Base-by-base conservation (phyloP, 2,329 filamentous ascomycete species). In the Pseudocercospora eumusae region DNA sequence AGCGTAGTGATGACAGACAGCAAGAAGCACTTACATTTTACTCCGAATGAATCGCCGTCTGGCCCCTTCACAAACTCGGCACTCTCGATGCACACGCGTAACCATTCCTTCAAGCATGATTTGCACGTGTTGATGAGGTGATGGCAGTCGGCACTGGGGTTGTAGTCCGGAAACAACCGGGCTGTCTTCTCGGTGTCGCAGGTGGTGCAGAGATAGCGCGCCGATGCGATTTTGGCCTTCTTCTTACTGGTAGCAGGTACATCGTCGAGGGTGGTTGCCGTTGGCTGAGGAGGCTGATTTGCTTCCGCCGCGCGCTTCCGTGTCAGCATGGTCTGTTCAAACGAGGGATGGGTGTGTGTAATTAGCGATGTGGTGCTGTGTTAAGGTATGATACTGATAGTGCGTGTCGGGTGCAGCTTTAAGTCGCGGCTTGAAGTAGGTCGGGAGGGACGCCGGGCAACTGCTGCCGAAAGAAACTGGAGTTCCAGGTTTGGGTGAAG, bases 1-100 rank as follows among this genome's bases (percentile, higher is more conserved):
- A 33, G 11, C 11, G 31, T 33, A 33, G 11, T 33, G 31, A 13
- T 15, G 27, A 1, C 27, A 28, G 27, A 28, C 8, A 28, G 27
- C 4, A 28, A 10, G 31, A 15, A 33, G 11, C 15, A 18, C 36
- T 40, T 8, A 40, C 84, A 86, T 31, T 72, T 72, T 52, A 85
- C 77, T 5, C 81, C 77, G 45, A 80, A 77, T 78, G 81, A 71
- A 59, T 57, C 72, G 70, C 33, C 61, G 13, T 61, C 63, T 10
- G 59, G 54, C 6, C 64, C 59, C 3, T 60, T 59, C 25, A 71
- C 23, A 25, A 65, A 66, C 11, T 60, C 49, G 6, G 27, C 36
- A 15, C 27, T 47, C 10, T 66, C 64, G 9, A 73, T 72, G 28
- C 74, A 69, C 1, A 70, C 68, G 9, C 64, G 47, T 9, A 79